Percentiles rank a stretch among this genome's conserved stretches.
Evolutionary conservation across 176 grass and related monocot species (phyloP).

Genomic region (Carex cristatella): DNA sequence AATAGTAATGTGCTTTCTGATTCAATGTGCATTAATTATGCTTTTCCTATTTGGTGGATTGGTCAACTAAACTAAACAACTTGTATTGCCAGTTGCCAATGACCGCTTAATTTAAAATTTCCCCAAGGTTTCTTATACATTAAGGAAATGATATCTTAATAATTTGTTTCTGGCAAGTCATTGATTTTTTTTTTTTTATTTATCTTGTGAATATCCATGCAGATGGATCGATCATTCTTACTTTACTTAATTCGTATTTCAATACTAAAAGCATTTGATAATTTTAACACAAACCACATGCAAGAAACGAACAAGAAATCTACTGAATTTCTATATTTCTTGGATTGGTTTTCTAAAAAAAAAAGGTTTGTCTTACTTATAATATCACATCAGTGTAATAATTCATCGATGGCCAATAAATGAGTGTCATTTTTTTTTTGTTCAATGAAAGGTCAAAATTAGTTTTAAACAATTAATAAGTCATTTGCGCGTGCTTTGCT

Average conservation of each 20-base stretch:
- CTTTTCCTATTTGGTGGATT: constrained; percentile 1
- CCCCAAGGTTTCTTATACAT: neutral
- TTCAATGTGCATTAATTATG: constrained; percentile 8
- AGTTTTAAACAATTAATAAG: neutral
- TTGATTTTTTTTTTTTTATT: neutral
- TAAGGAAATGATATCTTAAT: neutral
- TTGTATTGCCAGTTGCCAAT: neutral
- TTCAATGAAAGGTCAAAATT: neutral
- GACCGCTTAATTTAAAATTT: neutral
- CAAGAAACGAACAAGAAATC: neutral
- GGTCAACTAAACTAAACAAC: neutral
- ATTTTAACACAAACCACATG: neutral
- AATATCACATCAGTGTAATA: neutral
- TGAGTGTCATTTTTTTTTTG: neutral
- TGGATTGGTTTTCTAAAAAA: neutral
- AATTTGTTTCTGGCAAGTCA: neutral
- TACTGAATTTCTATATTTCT: neutral
- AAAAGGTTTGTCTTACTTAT: neutral
- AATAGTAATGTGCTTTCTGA: constrained; percentile 15
- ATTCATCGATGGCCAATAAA: neutral
- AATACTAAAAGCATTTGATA: neutral
- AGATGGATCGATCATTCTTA: neutral
- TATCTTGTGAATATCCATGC: neutral
- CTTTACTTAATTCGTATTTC: neutral
- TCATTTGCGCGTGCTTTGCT: neutral